Percentiles rank a stretch among this genome's conserved stretches.
These are phyloP conservation scores for Globisporangium nodosum DNA, from an alignment of 352 stramenopile species.

Conservation along the genomic window DNA sequence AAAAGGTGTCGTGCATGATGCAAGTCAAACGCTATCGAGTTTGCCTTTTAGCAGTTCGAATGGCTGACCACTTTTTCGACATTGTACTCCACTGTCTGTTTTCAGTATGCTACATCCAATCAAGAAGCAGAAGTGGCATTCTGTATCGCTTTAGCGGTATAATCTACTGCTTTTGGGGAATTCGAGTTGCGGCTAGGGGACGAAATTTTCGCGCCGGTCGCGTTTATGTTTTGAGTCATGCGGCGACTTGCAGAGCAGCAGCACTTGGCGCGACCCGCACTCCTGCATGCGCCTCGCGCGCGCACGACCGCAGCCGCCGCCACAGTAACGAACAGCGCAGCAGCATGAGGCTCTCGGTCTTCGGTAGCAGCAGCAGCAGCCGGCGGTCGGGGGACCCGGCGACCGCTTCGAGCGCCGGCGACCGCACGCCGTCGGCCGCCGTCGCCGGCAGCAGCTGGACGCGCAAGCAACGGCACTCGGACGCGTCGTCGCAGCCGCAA, in stretches of 20 bases:
- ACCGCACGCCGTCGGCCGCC: neutral
- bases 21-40: too few relatives aligned
- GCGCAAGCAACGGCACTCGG: constrained; percentile 12
- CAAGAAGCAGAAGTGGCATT: neutral
- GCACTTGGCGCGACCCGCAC: neutral
- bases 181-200: neutral
- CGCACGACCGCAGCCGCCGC: neutral
- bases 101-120: neutral
- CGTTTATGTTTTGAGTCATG: too few relatives aligned
- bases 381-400: neutral
- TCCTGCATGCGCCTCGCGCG: neutral
- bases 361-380: neutral
- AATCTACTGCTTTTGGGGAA: neutral
- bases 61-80: too few relatives aligned
- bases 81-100: too few relatives aligned
- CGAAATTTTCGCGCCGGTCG: neutral
- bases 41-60: too few relatives aligned
- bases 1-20: too few relatives aligned
- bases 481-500: constrained; percentile 2
- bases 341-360: neutral
- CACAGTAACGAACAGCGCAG: neutral
- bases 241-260: too few relatives aligned
- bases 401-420: neutral
- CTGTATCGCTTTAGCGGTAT: neutral
- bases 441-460: neutral